phyloP scores from a whole-genome alignment of 768 basidiomycete genomes.

The Kwoniella bestiolae region DNA sequence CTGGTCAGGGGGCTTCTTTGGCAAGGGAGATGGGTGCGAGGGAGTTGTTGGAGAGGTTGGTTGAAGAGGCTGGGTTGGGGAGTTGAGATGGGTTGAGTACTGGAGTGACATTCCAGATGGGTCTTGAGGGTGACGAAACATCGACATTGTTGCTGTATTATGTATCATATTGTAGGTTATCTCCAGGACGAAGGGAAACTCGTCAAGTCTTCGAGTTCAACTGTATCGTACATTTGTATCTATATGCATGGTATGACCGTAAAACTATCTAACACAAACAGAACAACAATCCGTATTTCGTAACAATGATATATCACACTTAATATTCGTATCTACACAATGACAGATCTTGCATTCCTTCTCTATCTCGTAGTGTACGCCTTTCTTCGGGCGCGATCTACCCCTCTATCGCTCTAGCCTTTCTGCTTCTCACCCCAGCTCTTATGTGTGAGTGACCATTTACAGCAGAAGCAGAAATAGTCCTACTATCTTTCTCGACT shows the following conservation, averaged over 20 bases:
- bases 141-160: not conserved
- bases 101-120: not conserved
- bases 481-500: not conserved
- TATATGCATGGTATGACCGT: conserved; percentile 2
- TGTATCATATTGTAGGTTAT: not conserved
- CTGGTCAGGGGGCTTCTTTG: conserved; percentile 41
- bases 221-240: not conserved
- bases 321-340: not conserved
- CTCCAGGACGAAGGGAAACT: no score
- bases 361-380: no score
- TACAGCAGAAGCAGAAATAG: not conserved
- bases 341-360: not conserved
- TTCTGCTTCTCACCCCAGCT: not conserved
- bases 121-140: not conserved
- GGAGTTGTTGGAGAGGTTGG: conserved; percentile 30
- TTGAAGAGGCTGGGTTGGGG: conserved; percentile 7
- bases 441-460: not conserved
- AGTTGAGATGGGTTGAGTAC: no score
- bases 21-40: conserved; percentile 36
- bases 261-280: no score
- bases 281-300: not conserved
- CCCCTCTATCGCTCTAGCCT: not conserved
- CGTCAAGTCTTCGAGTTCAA: not conserved
- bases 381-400: not conserved
- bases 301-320: not conserved